These are phyloP conservation scores for Cylindrotheca fusiformis DNA, from an alignment of 108 stramenopile genomes.

Conservation along the genomic window DNA sequence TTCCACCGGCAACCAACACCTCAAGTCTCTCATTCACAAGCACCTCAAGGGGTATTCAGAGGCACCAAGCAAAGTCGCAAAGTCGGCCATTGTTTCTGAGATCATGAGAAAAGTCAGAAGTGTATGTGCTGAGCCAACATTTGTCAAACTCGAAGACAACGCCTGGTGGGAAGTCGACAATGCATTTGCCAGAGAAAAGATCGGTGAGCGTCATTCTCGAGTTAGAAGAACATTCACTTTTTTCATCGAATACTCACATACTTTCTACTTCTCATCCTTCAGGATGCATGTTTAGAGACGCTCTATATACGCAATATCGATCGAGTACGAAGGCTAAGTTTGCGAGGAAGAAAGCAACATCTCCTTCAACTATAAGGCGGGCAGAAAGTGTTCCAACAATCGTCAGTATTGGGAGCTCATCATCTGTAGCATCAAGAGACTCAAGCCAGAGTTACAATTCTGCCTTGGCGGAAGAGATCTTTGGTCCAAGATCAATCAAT, in stretches of 20 bases:
- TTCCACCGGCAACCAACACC: background rate
- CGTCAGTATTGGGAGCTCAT: background rate
- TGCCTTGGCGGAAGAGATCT: background rate
- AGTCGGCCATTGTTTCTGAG: slow-evolving; percentile 20
- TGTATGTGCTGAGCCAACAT: background rate
- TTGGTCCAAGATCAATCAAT: background rate
- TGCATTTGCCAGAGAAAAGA: slow-evolving; percentile 9
- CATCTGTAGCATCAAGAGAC: background rate
- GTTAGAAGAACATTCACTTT: background rate
- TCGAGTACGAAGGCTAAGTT: slow-evolving; percentile 15
- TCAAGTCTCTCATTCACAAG: slow-evolving; percentile 1
- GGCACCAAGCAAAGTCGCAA: slow-evolving; percentile 17
- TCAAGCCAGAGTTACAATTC: background rate
- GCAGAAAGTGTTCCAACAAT: too few species aligned
- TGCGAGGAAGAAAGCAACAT: slow-evolving; percentile 14
- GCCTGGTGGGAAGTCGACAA: slow-evolving; percentile 17
- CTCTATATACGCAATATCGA: background rate
- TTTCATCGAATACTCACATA: background rate
- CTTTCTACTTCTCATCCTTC: background rate
- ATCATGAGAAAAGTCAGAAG: slow-evolving; percentile 14
- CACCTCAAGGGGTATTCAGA: background rate
- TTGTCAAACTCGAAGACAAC: slow-evolving; percentile 10
- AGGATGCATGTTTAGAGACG: slow-evolving; percentile 13
- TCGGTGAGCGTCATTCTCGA: background rate
- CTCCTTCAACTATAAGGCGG: background rate